These are phyloP conservation scores for Ustilago trichophora DNA, from an alignment of 1,284 basidiomycete genomes.

Conservation along the genomic window DNA sequence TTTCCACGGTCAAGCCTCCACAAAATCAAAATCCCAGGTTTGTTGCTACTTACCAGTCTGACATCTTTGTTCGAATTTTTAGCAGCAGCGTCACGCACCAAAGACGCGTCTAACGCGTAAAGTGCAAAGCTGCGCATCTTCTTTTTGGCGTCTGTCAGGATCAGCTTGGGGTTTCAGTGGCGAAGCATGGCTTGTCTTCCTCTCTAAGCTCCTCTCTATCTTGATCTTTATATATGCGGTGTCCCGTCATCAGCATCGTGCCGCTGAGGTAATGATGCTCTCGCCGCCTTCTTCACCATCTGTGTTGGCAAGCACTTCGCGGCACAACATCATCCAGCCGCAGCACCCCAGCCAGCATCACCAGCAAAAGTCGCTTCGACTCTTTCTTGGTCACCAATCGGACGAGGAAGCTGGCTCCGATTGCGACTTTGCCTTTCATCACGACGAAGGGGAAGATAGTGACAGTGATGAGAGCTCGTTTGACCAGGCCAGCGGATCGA, in stretches of 20 bases:
- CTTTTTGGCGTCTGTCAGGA: too few relatives aligned
- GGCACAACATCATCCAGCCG: constrained; percentile 37
- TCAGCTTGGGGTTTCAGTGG: constrained; percentile 4
- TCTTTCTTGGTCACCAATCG: constrained; percentile 38
- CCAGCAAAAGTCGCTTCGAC: constrained; percentile 39
- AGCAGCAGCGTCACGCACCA: too few relatives aligned
- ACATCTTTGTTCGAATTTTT: too few relatives aligned
- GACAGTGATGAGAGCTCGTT: constrained; percentile 1
- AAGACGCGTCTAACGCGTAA: constrained; percentile 38
- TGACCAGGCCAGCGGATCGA: constrained; percentile 5
- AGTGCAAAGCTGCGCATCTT: too few relatives aligned
- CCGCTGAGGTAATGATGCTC: too few relatives aligned
- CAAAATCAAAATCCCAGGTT: too few relatives aligned
- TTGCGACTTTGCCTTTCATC: background rate
- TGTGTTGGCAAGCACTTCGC: constrained; percentile 42
- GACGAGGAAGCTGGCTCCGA: constrained; percentile 29
- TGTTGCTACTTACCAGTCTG: too few relatives aligned
- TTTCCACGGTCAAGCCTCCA: too few relatives aligned
- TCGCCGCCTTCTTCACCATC: constrained; percentile 39
- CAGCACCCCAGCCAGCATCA: constrained; percentile 7
- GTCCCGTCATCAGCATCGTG: too few relatives aligned
- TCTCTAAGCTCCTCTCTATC: too few relatives aligned
- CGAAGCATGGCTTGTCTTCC: too few relatives aligned
- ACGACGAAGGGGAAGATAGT: constrained; percentile 3
- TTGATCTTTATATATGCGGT: too few relatives aligned